Evolutionary conservation across 2,329 filamentous ascomycete genomes (phyloP).

Genomic region (Tolypocladium inflatum): DNA sequence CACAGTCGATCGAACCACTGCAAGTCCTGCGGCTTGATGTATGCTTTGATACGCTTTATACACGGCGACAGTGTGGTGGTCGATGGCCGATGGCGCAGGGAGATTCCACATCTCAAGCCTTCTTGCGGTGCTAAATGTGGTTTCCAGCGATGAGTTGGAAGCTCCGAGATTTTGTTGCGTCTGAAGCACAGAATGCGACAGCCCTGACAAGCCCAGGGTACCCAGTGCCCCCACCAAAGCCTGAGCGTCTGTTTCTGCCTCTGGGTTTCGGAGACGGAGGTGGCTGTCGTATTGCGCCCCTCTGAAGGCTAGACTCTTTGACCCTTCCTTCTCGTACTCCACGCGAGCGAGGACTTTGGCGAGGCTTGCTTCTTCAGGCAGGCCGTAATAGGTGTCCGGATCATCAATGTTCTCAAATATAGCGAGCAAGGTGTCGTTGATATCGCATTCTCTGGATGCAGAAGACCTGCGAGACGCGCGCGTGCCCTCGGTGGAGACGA

Average conservation of each 20-base stretch:
- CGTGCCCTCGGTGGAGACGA: constrained; percentile 47
- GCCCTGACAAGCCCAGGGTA: constrained; percentile 71
- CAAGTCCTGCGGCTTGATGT: constrained; percentile 51
- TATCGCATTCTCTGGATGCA: constrained; percentile 38
- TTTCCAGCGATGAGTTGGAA: constrained; percentile 52
- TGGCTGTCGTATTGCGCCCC: constrained; percentile 86
- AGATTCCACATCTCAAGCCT: constrained; percentile 90
- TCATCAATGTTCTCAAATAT: constrained; percentile 94
- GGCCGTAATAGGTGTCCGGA: constrained; percentile 90
- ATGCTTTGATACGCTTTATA: constrained; percentile 78
- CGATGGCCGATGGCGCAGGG: constrained; percentile 54
- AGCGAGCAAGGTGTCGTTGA: constrained; percentile 61
- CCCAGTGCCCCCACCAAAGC: constrained; percentile 71
- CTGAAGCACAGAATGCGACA: constrained; percentile 72
- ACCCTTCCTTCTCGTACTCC: constrained; percentile 81
- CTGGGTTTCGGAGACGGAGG: constrained; percentile 50
- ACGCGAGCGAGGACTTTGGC: constrained; percentile 70
- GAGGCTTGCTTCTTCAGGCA: constrained; percentile 69
- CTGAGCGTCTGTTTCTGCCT: constrained; percentile 49
- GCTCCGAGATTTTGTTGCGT: constrained; percentile 52
- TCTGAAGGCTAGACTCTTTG: constrained; percentile 81
- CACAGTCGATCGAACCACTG: constrained; percentile 45
- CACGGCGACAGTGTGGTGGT: constrained; percentile 57
- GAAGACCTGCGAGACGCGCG: constrained; percentile 60
- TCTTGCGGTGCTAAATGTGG: constrained; percentile 69